Percentiles rank a stretch among this genome's conserved stretches.
These are phyloP conservation scores for Asterochloris erici DNA, from an alignment of 139 green algal genomes.

Conservation along the genomic window DNA sequence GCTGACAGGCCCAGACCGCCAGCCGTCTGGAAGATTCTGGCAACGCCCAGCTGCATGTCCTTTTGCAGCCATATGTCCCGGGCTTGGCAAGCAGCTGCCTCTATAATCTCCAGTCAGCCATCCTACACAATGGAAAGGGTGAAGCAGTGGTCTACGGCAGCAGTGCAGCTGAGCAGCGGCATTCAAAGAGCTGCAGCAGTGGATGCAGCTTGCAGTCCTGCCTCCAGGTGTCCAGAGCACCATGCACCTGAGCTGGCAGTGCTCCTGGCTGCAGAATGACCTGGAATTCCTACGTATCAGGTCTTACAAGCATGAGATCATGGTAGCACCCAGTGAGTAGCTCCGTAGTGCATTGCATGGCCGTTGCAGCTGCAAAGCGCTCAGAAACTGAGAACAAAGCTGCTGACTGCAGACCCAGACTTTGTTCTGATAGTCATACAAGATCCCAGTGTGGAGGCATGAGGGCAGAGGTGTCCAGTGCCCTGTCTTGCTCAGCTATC, in stretches of 20 bases:
- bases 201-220: background rate
- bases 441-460: slow-evolving; percentile 32
- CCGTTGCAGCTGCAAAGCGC: background rate
- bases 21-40: too few species aligned
- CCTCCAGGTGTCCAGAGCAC: background rate
- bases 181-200: background rate
- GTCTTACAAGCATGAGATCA: slow-evolving; percentile 71
- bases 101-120: too few species aligned
- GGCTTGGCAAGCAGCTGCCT: background rate
- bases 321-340: slow-evolving; percentile 60
- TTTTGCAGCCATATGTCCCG: background rate
- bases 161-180: too few species aligned
- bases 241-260: background rate
- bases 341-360: background rate
- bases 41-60: background rate
- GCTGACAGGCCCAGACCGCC: too few species aligned
- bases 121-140: too few species aligned
- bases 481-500: background rate
- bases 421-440: slow-evolving; percentile 82
- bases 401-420: slow-evolving; percentile 48
- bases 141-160: too few species aligned
- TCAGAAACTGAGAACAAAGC: background rate
- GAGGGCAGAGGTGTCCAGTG: background rate
- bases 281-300: slow-evolving; percentile 74
- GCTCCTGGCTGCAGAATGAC: slow-evolving; percentile 55